These are phyloP conservation scores for Thraustochytrium striatum DNA, from an alignment of 352 stramenopile genomes.

Conservation along the genomic window DNA sequence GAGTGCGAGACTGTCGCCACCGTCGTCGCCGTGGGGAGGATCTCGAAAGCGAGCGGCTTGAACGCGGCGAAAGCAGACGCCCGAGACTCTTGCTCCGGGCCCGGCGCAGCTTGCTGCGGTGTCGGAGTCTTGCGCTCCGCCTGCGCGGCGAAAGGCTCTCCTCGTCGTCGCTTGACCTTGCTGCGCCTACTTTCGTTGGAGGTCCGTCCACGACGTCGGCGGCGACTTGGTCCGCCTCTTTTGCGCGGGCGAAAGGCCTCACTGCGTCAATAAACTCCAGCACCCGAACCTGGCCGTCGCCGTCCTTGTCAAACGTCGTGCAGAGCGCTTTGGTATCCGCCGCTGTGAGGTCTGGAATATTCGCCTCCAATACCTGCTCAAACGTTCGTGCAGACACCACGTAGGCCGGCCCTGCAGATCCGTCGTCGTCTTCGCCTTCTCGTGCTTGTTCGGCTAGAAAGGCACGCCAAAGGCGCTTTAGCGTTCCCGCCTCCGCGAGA, in stretches of 20 bases:
- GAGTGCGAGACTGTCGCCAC: too few species aligned
- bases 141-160: not conserved
- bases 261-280: slow-evolving; percentile 32
- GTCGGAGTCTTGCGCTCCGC: not conserved
- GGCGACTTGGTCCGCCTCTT: not conserved
- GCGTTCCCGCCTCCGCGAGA: not conserved
- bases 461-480: not conserved
- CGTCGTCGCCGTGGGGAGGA: too few species aligned
- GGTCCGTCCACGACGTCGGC: not conserved
- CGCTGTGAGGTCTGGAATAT: not conserved
- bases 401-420: not conserved
- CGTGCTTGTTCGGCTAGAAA: not conserved
- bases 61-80: not conserved
- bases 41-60: not conserved
- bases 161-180: too few species aligned
- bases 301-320: slow-evolving; percentile 15
- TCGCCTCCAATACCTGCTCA: not conserved
- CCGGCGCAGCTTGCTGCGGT: not conserved
- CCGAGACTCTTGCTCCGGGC: not conserved
- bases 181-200: not conserved
- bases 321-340: not conserved
- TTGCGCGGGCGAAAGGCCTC: not conserved
- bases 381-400: slow-evolving; percentile 5
- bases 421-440: not conserved
- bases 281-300: slow-evolving; percentile 33